Evolutionary conservation across 2,329 filamentous ascomycete genomes (phyloP).

Genomic region (Xylariomycetidae sp.): DNA sequence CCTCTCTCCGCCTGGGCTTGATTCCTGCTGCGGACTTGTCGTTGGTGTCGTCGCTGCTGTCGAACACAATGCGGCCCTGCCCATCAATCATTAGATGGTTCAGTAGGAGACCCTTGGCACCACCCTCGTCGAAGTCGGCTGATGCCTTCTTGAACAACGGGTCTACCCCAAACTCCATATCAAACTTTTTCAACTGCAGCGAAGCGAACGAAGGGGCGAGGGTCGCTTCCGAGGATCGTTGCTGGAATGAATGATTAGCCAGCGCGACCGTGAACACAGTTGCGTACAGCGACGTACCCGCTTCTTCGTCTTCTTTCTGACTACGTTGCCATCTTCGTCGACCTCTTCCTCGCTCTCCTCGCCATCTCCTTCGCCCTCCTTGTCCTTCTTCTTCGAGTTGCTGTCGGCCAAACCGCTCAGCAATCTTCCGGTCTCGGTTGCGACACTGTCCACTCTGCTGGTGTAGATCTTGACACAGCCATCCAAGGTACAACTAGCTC

Average conservation of each 20-base stretch:
- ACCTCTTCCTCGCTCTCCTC: constrained; percentile 61
- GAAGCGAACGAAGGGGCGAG: constrained; percentile 82
- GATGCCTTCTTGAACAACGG: constrained; percentile 99
- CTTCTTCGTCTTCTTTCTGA: constrained; percentile 61
- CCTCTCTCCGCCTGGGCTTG: constrained; percentile 30
- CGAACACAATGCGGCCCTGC: constrained; percentile 90
- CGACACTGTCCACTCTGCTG: constrained; percentile 94
- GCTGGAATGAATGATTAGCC: constrained; percentile 33
- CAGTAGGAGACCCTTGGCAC: constrained; percentile 87
- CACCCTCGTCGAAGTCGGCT: constrained; percentile 96
- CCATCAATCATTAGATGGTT: constrained; percentile 96
- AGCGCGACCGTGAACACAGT: neutral
- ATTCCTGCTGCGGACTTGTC: constrained; percentile 40
- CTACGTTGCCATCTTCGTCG: constrained; percentile 53
- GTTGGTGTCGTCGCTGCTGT: constrained; percentile 84
- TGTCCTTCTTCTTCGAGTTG: constrained; percentile 66
- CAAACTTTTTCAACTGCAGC: constrained; percentile 92
- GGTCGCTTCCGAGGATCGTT: constrained; percentile 86
- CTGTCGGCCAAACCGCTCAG: constrained; percentile 90
- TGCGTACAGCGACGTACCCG: constrained; percentile 49
- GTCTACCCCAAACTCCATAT: constrained; percentile 93
- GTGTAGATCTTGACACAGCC: constrained; percentile 99
- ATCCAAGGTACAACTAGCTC: constrained; percentile 93
- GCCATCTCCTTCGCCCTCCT: constrained; percentile 58
- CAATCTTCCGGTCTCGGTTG: constrained; percentile 92